Conservation (phyloP, 345 rosid genomes). For the Syzygium oleosum region DNA sequence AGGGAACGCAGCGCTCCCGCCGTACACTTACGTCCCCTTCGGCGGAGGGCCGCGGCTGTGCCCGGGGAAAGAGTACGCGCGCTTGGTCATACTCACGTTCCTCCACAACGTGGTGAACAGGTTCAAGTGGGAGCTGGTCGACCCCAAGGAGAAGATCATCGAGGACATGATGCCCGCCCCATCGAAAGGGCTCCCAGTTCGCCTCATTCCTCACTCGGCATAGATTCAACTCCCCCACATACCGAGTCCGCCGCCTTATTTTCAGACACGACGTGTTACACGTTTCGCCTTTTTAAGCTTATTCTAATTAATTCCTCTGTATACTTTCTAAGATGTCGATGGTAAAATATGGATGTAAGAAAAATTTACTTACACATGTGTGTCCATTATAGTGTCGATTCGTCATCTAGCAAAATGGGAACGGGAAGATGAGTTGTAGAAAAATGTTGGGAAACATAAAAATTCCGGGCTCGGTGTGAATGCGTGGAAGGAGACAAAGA, state of each 20-base stretch:
- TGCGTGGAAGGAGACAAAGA: not conserved
- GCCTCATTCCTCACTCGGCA: not conserved
- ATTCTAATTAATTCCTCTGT: not conserved
- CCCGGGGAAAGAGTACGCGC: conserved; percentile 16
- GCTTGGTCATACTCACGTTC: not conserved
- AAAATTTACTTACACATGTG: not conserved
- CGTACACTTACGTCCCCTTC: conserved; percentile 9
- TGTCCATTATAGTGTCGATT: not conserved
- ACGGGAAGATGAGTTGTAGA: not conserved
- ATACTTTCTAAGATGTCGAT: not conserved
- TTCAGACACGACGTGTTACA: not conserved
- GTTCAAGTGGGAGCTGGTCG: conserved; percentile 2
- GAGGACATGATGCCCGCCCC: conserved; percentile 1
- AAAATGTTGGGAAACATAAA: no score
- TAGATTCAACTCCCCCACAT: not conserved
- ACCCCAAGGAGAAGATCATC: conserved; percentile 1
- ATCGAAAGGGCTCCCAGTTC: conserved; percentile 5
- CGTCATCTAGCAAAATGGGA: not conserved
- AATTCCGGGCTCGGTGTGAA: not conserved
- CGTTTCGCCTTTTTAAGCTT: not conserved
- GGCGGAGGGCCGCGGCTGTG: conserved; percentile 14
- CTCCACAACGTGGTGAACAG: conserved; percentile 6
- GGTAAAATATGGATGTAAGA: not conserved
- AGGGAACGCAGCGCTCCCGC: not conserved
- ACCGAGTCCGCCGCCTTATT: not conserved